Evolutionary conservation across 345 rosid genomes (phyloP).

Genomic region (Bretschneidera sinensis): DNA sequence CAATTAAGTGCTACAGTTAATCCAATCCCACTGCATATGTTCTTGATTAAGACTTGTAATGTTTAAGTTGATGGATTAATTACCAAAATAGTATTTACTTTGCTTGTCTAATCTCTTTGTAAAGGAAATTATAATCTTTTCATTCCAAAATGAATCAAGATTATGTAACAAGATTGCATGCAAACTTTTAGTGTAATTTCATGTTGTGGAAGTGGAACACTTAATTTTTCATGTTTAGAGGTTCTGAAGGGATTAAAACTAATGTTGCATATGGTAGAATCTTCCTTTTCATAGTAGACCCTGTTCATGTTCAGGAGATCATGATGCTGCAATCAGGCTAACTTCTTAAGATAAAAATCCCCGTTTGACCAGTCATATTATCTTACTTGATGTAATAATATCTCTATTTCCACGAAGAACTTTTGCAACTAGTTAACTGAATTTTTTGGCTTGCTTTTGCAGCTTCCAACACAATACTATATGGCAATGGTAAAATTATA

Average conservation of each 20-base stretch:
- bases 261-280: neutral
- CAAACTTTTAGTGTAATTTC: neutral
- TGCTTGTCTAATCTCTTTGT: too few relatives aligned
- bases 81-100: too few relatives aligned
- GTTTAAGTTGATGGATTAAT: too few relatives aligned
- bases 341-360: neutral
- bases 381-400: too few relatives aligned
- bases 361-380: neutral
- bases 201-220: neutral
- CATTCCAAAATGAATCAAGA: too few relatives aligned
- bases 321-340: neutral
- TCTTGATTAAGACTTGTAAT: too few relatives aligned
- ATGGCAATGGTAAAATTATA: constrained; percentile 56
- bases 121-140: too few relatives aligned
- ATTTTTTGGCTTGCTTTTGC: constrained; percentile 31
- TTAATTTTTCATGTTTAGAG: too few relatives aligned
- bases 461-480: constrained; percentile 88
- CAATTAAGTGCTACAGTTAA: too few relatives aligned
- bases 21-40: too few relatives aligned
- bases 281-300: neutral
- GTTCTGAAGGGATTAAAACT: neutral
- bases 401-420: neutral
- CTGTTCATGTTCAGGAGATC: neutral
- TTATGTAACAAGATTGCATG: too few relatives aligned
- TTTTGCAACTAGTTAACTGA: constrained; percentile 18